Evolutionary conservation across 1,139 yeast species (phyloP), one percentile per base, ranked within the genome.

Genomic region (Saccharomyces hybrid): DNA sequence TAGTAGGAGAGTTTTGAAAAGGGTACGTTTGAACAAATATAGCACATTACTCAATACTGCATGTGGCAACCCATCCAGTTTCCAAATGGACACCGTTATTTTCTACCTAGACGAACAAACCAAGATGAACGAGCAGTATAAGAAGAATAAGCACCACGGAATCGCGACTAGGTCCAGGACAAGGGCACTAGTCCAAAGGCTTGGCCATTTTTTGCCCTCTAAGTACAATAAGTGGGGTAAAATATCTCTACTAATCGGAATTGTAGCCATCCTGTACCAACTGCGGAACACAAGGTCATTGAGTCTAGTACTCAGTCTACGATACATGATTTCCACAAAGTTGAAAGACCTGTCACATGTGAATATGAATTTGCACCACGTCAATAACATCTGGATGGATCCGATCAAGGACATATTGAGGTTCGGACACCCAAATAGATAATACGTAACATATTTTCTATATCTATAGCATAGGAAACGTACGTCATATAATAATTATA

Each of bases 31-130:
- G 9, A 66, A 68, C 54, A 57, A 57, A 25, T 62, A 57, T 48
- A 67, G 71, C 54, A 63, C 64, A 4, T 46, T 68, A 27, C 13
- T 60, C 34, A 64, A 61, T 5, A 65, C 68, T 2, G 63, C 63
- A 2, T 49, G n/a, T 4, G 44, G 44, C 25, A 38, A 38, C 6
- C 26, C 44, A 4, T 3, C n/a, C 4, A 16, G 44, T 11, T 38
- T 38, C 44, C 6, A 38, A 9, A 16, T 38, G 44, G 25, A 5
- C 7, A 5, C 44, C 44, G 9, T 38, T 6, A 5, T 38, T 1
- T 38, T 38, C 25, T 38, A 38, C 9, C 25, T 38, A 11, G 5
- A 38, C n/a, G 44, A 38, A 38, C 44, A 38, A 38, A 38, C 44
- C 3, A 38, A 38, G n/a, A 38, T 38, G 44, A 38, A 38, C 25